Evolutionary conservation across 306 rosid genomes (phyloP).

Genomic region (Acacia acuminata): DNA sequence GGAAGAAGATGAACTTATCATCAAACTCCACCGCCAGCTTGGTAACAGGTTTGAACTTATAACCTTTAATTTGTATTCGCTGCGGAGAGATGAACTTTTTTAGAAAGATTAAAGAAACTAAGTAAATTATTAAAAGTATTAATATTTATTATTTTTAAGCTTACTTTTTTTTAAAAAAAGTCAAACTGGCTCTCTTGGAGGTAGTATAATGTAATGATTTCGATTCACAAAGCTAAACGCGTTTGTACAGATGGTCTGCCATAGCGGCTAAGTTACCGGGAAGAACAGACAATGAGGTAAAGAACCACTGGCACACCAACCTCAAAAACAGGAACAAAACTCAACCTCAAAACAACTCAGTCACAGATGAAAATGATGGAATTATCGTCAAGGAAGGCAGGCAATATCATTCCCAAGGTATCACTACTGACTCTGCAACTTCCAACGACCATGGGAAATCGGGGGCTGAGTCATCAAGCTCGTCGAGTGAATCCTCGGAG

Average conservation of each 20-base stretch:
- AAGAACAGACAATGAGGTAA: conserved; percentile 48
- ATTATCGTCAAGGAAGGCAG: not conserved
- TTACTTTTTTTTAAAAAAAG: too few relatives aligned
- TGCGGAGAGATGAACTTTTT: not conserved
- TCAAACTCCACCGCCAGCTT: conserved; percentile 30
- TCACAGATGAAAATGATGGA: not conserved
- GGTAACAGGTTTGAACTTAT: conserved; percentile 35
- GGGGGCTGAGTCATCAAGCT: not conserved
- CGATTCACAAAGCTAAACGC: not conserved
- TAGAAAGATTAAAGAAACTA: too few relatives aligned
- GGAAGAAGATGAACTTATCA: conserved; percentile 35
- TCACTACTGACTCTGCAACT: not conserved
- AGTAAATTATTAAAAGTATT: too few relatives aligned
- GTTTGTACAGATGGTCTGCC: conserved; percentile 40
- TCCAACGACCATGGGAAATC: not conserved
- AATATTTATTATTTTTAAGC: too few relatives aligned
- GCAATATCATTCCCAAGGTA: not conserved
- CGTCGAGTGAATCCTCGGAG: not conserved
- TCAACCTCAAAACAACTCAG: not conserved
- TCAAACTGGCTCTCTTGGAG: too few relatives aligned
- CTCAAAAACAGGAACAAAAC: conserved; percentile 16
- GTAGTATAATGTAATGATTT: too few relatives aligned
- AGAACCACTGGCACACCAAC: conserved; percentile 48
- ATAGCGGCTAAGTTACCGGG: conserved; percentile 42
- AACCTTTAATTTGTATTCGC: not conserved